Percentiles rank a stretch among this genome's conserved stretches.
Evolutionary conservation across 169 alveolate genomes (phyloP).

Genomic region (Perkinsus olseni): DNA sequence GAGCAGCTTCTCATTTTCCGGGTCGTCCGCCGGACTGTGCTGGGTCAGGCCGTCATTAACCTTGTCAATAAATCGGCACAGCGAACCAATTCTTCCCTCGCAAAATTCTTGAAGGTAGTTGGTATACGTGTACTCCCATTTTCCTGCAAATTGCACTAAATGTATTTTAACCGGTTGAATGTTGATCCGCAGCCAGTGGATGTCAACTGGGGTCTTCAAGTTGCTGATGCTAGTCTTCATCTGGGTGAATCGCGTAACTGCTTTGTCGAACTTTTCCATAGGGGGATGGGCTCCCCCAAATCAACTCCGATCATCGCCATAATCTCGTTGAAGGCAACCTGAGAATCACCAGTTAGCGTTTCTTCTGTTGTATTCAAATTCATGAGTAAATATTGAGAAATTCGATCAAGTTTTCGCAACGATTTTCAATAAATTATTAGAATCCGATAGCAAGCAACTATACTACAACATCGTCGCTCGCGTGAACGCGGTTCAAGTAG

Average conservation of each 20-base stretch:
- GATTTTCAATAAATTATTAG: no score
- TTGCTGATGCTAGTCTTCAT: slow-evolving; percentile 60
- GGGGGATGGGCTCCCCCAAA: slow-evolving; percentile 53
- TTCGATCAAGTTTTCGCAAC: no score
- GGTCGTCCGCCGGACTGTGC: slow-evolving; percentile 56
- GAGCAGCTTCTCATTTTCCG: slow-evolving; percentile 61
- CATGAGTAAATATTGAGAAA: no score
- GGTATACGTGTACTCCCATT: slow-evolving; percentile 73
- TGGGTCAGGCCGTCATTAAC: slow-evolving; percentile 68
- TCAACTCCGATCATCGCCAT: slow-evolving; percentile 54
- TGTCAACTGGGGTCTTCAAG: slow-evolving; percentile 70
- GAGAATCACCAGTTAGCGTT: slow-evolving; percentile 19
- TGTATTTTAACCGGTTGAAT: slow-evolving; percentile 72
- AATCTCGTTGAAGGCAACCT: slow-evolving; percentile 42
- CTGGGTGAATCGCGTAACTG: slow-evolving; percentile 55
- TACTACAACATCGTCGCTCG: no score
- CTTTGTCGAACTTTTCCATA: slow-evolving; percentile 67
- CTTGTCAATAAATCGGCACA: slow-evolving; percentile 67
- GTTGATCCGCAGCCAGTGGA: slow-evolving; percentile 77
- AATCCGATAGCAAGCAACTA: no score
- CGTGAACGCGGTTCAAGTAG: no score
- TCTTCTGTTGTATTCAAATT: slow-evolving; percentile 29
- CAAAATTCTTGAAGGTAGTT: slow-evolving; percentile 60
- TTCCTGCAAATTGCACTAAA: slow-evolving; percentile 57
- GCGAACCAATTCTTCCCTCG: slow-evolving; percentile 54